Percentiles rank a stretch among this genome's conserved stretches.
Evolutionary conservation across 495 filamentous ascomycete genomes (phyloP).

Genomic region (Hyaloscypha finlandica): DNA sequence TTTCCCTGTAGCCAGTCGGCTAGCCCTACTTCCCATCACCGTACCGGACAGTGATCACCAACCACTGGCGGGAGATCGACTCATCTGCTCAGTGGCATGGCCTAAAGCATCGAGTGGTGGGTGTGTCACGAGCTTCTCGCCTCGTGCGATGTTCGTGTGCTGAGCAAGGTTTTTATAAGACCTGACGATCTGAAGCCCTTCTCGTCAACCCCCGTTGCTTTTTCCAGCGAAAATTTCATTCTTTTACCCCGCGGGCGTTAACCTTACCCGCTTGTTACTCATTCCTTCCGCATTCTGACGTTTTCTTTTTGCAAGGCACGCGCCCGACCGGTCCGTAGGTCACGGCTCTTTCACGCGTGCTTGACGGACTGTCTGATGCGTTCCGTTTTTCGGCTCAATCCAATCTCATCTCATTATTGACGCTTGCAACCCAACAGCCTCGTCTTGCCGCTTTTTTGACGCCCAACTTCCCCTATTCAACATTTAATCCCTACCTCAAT

Average conservation of each 20-base stretch:
- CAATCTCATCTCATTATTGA: background rate
- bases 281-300: background rate
- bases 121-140: conserved; percentile 4
- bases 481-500: too few species aligned
- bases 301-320: too few species aligned
- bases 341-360: too few species aligned
- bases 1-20: background rate
- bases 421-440: background rate
- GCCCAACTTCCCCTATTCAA: background rate
- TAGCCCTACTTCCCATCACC: background rate
- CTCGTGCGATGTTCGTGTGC: conserved; percentile 9
- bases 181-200: background rate
- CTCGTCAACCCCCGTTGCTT: background rate
- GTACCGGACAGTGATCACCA: background rate
- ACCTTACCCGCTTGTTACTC: background rate
- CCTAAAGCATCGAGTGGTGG: conserved; percentile 7
- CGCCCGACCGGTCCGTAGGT: too few species aligned
- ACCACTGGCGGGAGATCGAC: conserved; percentile 2
- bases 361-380: too few species aligned
- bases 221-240: background rate
- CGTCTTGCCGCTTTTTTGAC: background rate
- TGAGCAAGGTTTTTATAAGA: background rate
- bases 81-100: background rate
- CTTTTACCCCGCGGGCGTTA: too few species aligned
- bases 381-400: too few species aligned